These are phyloP conservation scores for Quercus cerris DNA, from an alignment of 306 rosid species.

Conservation along the genomic window DNA sequence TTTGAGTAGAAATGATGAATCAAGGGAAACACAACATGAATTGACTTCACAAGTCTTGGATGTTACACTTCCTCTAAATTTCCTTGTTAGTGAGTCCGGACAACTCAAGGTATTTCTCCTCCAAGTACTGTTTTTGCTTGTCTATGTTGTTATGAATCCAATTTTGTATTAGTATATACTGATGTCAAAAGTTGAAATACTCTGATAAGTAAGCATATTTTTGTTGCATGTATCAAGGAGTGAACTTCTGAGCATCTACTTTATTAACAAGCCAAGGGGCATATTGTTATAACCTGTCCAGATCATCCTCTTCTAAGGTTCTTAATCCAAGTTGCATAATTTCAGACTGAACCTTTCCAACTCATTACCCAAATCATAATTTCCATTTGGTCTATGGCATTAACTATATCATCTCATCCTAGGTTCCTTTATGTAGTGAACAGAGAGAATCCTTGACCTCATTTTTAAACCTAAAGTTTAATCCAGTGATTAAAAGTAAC, in stretches of 20 bases:
- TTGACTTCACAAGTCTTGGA: slow-evolving; percentile 58
- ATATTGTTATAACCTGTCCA: neutral
- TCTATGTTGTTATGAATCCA: neutral
- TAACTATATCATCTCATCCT: neutral
- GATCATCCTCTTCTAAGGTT: neutral
- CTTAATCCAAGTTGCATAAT: neutral
- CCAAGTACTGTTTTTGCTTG: neutral
- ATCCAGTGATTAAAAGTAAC: too few species aligned
- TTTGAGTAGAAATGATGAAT: slow-evolving; percentile 46
- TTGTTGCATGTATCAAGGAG: neutral
- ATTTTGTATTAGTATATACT: neutral
- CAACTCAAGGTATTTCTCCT: slow-evolving; percentile 68
- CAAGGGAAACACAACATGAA: slow-evolving; percentile 44
- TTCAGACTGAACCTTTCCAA: neutral
- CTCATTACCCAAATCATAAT: neutral
- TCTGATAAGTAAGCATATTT: neutral
- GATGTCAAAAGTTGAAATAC: neutral
- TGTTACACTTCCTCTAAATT: slow-evolving; percentile 84
- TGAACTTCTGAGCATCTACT: neutral
- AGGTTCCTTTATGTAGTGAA: neutral
- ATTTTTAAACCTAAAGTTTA: neutral
- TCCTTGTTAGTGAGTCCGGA: slow-evolving; percentile 80
- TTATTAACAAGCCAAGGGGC: neutral
- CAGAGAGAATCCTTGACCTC: neutral
- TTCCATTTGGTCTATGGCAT: neutral